These are phyloP conservation scores for Cyberlindnera suaveolens DNA, from an alignment of 805 yeast genomes.

Conservation along the genomic window DNA sequence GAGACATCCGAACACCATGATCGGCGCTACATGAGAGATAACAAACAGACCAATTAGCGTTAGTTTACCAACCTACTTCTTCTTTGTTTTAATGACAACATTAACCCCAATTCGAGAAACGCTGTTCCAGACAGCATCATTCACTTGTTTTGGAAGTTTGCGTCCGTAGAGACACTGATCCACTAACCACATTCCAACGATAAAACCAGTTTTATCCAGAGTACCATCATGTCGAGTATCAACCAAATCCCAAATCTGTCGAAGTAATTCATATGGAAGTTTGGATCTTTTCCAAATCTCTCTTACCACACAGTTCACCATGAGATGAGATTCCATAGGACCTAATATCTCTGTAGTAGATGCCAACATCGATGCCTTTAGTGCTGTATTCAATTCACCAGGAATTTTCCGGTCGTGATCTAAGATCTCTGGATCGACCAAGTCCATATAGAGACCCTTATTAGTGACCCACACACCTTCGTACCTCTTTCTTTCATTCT, in stretches of 20 bases:
- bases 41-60: background rate
- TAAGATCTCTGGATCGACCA: conserved; percentile 14
- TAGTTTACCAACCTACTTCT: conserved; percentile 3
- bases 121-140: conserved; percentile 74
- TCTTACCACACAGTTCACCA: conserved; percentile 49
- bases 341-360: conserved; percentile 21
- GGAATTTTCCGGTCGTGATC: conserved; percentile 13
- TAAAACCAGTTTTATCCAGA: conserved; percentile 70
- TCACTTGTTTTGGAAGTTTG: conserved; percentile 70
- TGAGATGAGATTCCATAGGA: conserved; percentile 21
- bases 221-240: conserved; percentile 65
- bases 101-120: conserved; percentile 44
- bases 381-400: conserved; percentile 21
- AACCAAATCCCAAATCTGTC: conserved; percentile 67
- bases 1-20: no score
- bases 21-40: no score
- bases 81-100: conserved; percentile 22
- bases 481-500: conserved; percentile 76
- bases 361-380: conserved; percentile 20
- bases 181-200: conserved; percentile 97
- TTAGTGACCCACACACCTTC: conserved; percentile 95
- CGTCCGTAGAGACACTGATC: conserved; percentile 95
- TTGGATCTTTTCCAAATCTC: conserved; percentile 78
- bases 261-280: conserved; percentile 54
- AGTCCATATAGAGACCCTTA: conserved; percentile 53